Evolutionary conservation across 805 yeast genomes (phyloP).

Genomic region (Starmera dryadoides): DNA sequence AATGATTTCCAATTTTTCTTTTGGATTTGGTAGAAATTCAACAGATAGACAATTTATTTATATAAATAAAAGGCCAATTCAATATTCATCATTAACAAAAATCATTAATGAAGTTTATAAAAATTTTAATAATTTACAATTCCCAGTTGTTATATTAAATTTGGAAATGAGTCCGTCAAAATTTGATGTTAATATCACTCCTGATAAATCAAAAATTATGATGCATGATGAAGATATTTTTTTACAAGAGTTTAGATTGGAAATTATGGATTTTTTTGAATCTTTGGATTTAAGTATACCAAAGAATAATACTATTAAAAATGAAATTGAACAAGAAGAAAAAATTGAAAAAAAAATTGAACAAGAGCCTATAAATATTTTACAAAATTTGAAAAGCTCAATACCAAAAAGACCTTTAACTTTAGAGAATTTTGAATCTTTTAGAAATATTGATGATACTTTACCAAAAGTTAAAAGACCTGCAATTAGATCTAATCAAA

Average conservation of each 20-base stretch:
- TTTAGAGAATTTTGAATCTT: not conserved
- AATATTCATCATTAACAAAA: constrained; percentile 45
- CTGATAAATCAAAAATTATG: constrained; percentile 75
- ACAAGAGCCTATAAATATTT: constrained; percentile 2
- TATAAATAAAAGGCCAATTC: constrained; percentile 72
- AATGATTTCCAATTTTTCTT: constrained; percentile 63
- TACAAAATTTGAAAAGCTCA: not conserved
- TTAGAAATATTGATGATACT: not conserved
- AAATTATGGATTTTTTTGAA: constrained; percentile 41
- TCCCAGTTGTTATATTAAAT: constrained; percentile 63
- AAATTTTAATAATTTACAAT: constrained; percentile 63
- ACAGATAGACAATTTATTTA: constrained; percentile 71
- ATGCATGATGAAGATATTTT: constrained; percentile 60
- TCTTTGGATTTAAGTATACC: constrained; percentile 25
- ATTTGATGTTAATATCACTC: constrained; percentile 85
- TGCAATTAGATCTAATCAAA: not conserved
- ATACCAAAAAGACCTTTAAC: not conserved
- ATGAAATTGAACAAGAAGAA: constrained; percentile 2
- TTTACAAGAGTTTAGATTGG: constrained; percentile 45
- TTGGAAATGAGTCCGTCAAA: constrained; percentile 41
- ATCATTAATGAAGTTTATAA: constrained; percentile 69
- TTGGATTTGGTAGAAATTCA: constrained; percentile 69
- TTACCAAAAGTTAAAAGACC: not conserved
- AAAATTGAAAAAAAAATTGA: constrained; percentile 3
- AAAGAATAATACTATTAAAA: constrained; percentile 10